Percentiles rank a stretch among this genome's conserved stretches.
Evolutionary conservation across 2,329 filamentous ascomycete genomes (phyloP).

Genomic region (Amauroascus niger): DNA sequence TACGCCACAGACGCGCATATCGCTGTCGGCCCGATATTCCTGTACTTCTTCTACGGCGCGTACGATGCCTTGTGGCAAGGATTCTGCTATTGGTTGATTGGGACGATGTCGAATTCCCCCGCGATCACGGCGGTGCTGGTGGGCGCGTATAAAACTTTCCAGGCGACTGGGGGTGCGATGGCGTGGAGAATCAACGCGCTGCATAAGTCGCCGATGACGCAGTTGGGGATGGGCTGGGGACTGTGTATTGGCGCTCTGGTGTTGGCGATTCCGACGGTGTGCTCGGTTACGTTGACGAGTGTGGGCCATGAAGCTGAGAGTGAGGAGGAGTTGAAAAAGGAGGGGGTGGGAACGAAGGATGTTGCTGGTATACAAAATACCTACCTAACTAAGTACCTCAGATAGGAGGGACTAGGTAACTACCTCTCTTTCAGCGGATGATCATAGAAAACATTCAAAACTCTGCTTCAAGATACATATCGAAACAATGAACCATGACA

Average conservation of each 20-base stretch:
- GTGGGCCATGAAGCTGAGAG: background rate
- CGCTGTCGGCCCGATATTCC: constrained; percentile 54
- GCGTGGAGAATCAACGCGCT: constrained; percentile 39
- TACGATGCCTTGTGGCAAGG: constrained; percentile 61
- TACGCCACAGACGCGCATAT: constrained; percentile 37
- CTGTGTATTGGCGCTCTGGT: constrained; percentile 38
- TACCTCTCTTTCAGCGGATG: too few species aligned
- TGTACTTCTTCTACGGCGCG: constrained; percentile 62
- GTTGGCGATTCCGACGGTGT: constrained; percentile 37
- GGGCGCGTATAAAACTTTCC: constrained; percentile 41
- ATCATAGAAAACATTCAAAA: too few species aligned
- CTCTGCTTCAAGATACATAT: too few species aligned
- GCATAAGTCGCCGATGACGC: constrained; percentile 30
- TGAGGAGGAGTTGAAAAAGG: constrained; percentile 1
- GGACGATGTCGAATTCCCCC: constrained; percentile 38
- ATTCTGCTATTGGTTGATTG: constrained; percentile 53
- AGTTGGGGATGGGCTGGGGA: constrained; percentile 41
- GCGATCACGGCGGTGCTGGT: constrained; percentile 38
- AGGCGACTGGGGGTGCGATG: constrained; percentile 39
- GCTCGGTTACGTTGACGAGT: constrained; percentile 32
- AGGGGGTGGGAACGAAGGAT: background rate
- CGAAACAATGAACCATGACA: too few species aligned
- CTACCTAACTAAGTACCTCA: background rate
- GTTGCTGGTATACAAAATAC: background rate
- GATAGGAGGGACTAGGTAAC: too few species aligned